Conservation (phyloP, 2,329 filamentous ascomycete genomes). For the Xylariaceae sp. region DNA sequence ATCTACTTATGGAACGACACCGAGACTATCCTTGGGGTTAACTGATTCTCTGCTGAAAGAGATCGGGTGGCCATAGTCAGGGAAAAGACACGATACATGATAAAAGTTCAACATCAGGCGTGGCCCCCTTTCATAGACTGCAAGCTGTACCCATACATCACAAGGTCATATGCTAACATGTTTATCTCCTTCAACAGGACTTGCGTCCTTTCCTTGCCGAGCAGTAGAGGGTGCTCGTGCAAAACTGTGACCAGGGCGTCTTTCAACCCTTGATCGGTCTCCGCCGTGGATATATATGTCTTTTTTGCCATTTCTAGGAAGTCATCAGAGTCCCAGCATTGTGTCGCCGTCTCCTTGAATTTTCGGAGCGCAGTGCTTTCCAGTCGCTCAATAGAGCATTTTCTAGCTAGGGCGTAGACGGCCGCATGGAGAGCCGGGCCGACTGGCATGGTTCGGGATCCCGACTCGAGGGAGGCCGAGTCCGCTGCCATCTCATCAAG, state of each 20-base stretch:
- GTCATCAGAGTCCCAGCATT: neutral
- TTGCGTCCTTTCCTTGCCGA: neutral
- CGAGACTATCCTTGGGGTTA: neutral
- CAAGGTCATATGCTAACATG: neutral
- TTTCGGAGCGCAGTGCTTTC: neutral
- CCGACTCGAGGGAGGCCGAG: neutral
- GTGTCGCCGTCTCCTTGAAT: neutral
- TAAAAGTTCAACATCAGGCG: neutral
- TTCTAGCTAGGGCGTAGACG: neutral
- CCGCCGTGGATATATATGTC: neutral
- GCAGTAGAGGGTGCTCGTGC: neutral
- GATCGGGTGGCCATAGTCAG: too few relatives aligned
- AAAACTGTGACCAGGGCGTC: neutral
- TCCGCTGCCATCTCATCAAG: too few relatives aligned
- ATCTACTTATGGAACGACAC: slow-evolving; percentile 1
- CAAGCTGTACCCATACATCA: neutral
- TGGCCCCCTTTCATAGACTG: neutral
- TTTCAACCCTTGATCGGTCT: neutral
- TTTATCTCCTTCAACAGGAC: neutral
- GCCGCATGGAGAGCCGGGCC: neutral
- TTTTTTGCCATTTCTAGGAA: neutral
- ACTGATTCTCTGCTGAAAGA: too few relatives aligned
- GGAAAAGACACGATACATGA: too few relatives aligned
- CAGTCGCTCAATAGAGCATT: neutral
- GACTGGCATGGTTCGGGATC: neutral